Evolutionary conservation across 495 filamentous ascomycete genomes (phyloP).

Genomic region (Barbatosphaeria neglecta): DNA sequence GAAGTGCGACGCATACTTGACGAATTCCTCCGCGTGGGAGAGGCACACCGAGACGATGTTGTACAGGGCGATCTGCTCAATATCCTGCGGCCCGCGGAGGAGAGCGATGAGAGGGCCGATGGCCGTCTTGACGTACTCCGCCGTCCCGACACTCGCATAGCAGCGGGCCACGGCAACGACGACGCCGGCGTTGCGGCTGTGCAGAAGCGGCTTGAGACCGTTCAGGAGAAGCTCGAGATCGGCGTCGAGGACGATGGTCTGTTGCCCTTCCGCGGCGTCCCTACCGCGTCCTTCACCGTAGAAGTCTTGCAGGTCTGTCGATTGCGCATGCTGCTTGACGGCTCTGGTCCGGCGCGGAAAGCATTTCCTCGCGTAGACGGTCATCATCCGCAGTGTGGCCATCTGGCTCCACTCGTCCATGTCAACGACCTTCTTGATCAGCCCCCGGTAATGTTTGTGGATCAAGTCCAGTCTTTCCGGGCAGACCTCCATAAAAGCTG

Average conservation of each 20-base stretch:
- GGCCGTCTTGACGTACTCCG: slow-evolving; percentile 55
- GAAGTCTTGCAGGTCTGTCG: slow-evolving; percentile 50
- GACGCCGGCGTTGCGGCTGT: slow-evolving; percentile 86
- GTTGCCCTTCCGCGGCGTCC: slow-evolving; percentile 39
- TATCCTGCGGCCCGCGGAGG: slow-evolving; percentile 71
- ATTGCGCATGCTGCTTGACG: slow-evolving; percentile 21
- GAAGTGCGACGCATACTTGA: slow-evolving; percentile 76
- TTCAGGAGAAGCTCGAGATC: slow-evolving; percentile 77
- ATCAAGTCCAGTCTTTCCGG: slow-evolving; percentile 76
- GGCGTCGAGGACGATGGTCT: slow-evolving; percentile 56
- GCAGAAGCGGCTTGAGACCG: slow-evolving; percentile 68
- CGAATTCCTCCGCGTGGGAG: slow-evolving; percentile 59
- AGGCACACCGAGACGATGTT: slow-evolving; percentile 88
- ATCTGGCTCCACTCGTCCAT: slow-evolving; percentile 99
- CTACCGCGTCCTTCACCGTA: slow-evolving; percentile 49
- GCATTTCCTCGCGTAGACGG: slow-evolving; percentile 72
- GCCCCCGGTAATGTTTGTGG: slow-evolving; percentile 73
- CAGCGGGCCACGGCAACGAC: slow-evolving; percentile 77
- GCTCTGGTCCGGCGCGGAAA: slow-evolving; percentile 65
- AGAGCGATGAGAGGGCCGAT: slow-evolving; percentile 79
- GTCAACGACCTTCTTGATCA: slow-evolving; percentile 85
- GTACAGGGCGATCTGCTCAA: slow-evolving; percentile 77
- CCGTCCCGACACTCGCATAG: slow-evolving; percentile 70
- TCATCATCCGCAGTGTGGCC: slow-evolving; percentile 67
- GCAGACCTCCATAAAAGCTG: slow-evolving; percentile 80